Percentiles rank a stretch among this genome's conserved stretches.
Conservation (phyloP, 1,139 yeast species). For the Blastobotrys aristatus region DNA sequence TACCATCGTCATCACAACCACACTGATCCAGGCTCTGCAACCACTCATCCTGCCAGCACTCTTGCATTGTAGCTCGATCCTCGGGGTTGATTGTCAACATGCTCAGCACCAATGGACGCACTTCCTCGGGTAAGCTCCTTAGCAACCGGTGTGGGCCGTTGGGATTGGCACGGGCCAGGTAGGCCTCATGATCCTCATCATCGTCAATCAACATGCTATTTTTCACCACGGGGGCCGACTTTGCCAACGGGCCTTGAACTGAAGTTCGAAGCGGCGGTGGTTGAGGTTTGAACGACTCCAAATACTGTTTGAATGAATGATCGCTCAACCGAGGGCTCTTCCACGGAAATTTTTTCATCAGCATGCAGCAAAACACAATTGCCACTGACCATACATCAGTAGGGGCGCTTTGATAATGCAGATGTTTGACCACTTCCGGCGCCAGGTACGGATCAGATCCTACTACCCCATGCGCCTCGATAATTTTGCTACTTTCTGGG, state of each 20-base stretch:
- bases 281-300: not conserved
- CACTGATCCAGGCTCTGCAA: constrained; percentile 54
- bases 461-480: constrained; percentile 84
- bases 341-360: constrained; percentile 93
- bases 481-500: constrained; percentile 76
- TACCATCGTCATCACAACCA: constrained; percentile 29
- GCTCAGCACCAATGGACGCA: constrained; percentile 29
- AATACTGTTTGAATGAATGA: constrained; percentile 61
- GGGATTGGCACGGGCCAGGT: not conserved
- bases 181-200: not conserved
- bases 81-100: constrained; percentile 37
- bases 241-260: not conserved
- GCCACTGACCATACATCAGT: constrained; percentile 96
- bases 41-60: constrained; percentile 79
- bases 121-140: constrained; percentile 33
- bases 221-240: not conserved
- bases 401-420: constrained; percentile 86
- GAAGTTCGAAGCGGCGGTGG: too few relatives aligned
- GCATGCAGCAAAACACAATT: constrained; percentile 91
- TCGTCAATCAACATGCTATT: not conserved
- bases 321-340: constrained; percentile 87
- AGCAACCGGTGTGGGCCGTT: constrained; percentile 33
- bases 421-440: constrained; percentile 81
- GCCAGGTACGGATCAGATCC: constrained; percentile 95
- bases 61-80: constrained; percentile 70